These are phyloP conservation scores for Lagenidium sp. DNA, from an alignment of 352 stramenopile species.

Conservation along the genomic window DNA sequence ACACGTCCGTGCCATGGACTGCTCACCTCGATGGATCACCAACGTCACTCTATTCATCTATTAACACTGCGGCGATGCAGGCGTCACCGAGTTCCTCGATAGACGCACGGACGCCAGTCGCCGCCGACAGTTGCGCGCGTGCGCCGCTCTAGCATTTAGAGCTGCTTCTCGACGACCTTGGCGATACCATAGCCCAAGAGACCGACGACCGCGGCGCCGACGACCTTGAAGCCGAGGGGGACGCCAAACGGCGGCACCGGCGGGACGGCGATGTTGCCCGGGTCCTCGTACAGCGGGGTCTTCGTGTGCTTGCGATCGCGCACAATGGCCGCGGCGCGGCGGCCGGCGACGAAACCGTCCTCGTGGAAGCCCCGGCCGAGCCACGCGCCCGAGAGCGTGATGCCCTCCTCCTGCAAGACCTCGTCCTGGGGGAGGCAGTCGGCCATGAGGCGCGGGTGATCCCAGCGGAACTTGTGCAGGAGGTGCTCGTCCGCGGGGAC, in stretches of 20 bases:
- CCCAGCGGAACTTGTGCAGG: conserved; percentile 77
- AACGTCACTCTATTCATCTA: no score
- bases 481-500: conserved; percentile 35
- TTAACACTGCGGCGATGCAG: no score
- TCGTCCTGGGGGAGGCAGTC: conserved; percentile 83
- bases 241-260: conserved; percentile 65
- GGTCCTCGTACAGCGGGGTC: conserved; percentile 75
- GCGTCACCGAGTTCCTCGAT: no score
- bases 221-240: conserved; percentile 54
- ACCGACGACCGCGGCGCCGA: conserved; percentile 38
- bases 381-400: conserved; percentile 76
- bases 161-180: conserved; percentile 36
- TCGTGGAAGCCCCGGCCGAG: conserved; percentile 82
- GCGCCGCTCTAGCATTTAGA: conserved; percentile 3
- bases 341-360: conserved; percentile 79
- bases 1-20: no score
- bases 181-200: conserved; percentile 50
- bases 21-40: no score
- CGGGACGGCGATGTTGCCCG: conserved; percentile 66
- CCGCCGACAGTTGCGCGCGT: neutral
- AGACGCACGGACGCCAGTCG: neutral
- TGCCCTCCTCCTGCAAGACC: conserved; percentile 76
- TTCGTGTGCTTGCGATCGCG: conserved; percentile 65
- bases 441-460: conserved; percentile 74
- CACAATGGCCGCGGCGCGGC: conserved; percentile 66